Percentiles rank a stretch among this genome's conserved stretches.
These are phyloP conservation scores for Dictyostelium purpureum DNA, from an alignment of 78 protist genomes.

Conservation along the genomic window DNA sequence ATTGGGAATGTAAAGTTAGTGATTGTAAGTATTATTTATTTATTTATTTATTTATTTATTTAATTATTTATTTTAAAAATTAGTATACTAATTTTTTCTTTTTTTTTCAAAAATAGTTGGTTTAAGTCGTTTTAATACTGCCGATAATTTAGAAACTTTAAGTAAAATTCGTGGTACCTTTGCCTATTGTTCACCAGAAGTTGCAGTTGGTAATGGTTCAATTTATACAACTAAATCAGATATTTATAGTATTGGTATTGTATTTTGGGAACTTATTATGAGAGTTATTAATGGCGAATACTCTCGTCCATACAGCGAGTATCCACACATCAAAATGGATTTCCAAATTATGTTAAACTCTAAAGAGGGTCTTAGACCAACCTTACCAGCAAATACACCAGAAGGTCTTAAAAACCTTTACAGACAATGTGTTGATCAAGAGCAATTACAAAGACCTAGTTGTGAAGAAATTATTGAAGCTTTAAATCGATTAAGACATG, in stretches of 20 bases:
- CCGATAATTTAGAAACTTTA: constrained; percentile 74
- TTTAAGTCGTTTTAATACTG: constrained; percentile 66
- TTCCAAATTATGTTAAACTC: constrained; percentile 80
- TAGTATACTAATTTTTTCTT: no score
- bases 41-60: not conserved
- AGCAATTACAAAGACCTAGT: constrained; percentile 24
- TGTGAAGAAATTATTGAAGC: constrained; percentile 61
- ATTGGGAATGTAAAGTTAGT: constrained; percentile 77
- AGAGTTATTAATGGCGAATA: constrained; percentile 66
- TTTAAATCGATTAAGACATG: constrained; percentile 46
- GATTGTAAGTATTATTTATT: no score
- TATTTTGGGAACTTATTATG: constrained; percentile 74
- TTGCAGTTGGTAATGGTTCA: constrained; percentile 58
- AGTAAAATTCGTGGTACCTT: constrained; percentile 78
- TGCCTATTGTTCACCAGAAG: constrained; percentile 81
- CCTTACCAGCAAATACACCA: constrained; percentile 62
- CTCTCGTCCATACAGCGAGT: constrained; percentile 75
- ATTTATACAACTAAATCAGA: constrained; percentile 68
- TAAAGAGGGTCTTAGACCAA: constrained; percentile 74
- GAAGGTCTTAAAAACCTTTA: constrained; percentile 42
- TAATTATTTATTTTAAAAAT: not conserved
- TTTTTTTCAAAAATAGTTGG: no score
- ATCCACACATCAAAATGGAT: constrained; percentile 77
- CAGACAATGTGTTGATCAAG: constrained; percentile 70
- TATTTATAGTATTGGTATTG: constrained; percentile 73